Evolutionary conservation across 495 filamentous ascomycete species (phyloP), one percentile per base, ranked within the genome.

Genomic region (Lasiosphaeriaceae sp.): DNA sequence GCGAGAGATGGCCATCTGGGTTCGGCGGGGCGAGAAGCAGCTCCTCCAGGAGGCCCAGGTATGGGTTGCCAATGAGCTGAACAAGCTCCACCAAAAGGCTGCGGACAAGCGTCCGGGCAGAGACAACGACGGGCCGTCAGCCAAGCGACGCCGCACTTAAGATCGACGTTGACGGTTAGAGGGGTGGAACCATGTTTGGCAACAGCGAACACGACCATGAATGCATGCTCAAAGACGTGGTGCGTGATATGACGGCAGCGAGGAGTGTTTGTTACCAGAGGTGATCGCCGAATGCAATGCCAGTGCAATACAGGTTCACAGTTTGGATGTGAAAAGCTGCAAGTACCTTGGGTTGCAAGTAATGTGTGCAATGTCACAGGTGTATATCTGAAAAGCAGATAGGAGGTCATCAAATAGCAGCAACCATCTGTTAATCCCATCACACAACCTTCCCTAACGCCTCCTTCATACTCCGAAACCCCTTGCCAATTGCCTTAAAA

Each of bases 21-120:
- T 96, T 35, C 82, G 92, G 47, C 70, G 85, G 35, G 92, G 92
- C 9, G 92, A 96, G 71, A 96, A 95, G 66, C 74, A 80, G 53
- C 74, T 96, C n/a, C 56, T 84, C 67, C 67, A 77, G 74, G 74
- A 74, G 65, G 78, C 75, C 24, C 54, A 57, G 50, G 35, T 14
- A 21, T 69, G 64, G 59, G 55, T 69, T 1, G 43, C 21, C 41
- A 12, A 17, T 9, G 17, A 62, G 20, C 4, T 64, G 56, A 50
- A 57, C 3, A 58, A 60, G 51, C 2, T 58, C 35, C 39, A 24
- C n/a, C 29, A 37, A 34, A 43, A 47, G 41, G 45, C 44, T 12
- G 47, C 11, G 19, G 23, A n/a, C 21, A 47, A 19, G 52, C 50
- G 37, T 8, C 21, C 46, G 45, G 34, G 50, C 16, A 4, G 23